Percentiles rank a stretch among this genome's conserved stretches.
These are phyloP conservation scores for Trapa incisa DNA, from an alignment of 345 rosid genomes.

Conservation along the genomic window DNA sequence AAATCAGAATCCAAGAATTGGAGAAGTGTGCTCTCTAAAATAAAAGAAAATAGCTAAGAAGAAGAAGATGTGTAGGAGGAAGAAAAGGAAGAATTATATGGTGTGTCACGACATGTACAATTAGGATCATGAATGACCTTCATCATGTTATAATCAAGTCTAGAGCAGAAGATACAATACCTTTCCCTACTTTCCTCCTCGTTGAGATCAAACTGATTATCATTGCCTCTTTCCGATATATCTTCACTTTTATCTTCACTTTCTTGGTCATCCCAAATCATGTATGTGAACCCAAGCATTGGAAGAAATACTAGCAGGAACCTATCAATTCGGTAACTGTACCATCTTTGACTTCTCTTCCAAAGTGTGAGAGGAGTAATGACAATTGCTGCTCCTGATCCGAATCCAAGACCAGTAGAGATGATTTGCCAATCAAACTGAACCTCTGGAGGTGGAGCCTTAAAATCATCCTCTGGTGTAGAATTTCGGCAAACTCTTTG, in stretches of 20 bases:
- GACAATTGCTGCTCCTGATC: constrained; percentile 32
- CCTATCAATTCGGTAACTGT: constrained; percentile 23
- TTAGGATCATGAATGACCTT: constrained; percentile 31
- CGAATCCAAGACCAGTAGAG: constrained; percentile 36
- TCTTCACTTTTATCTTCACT: constrained; percentile 17
- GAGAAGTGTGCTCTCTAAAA: too few relatives aligned
- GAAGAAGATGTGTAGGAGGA: constrained; percentile 24
- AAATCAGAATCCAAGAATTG: neutral
- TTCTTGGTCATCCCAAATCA: constrained; percentile 17
- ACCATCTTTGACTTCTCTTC: constrained; percentile 19
- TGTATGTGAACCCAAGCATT: constrained; percentile 27
- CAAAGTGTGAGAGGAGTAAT: constrained; percentile 29
- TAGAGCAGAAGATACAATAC: constrained; percentile 57
- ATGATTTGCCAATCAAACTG: constrained; percentile 34
- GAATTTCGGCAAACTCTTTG: neutral
- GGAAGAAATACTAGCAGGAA: constrained; percentile 32
- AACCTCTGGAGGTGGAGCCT: neutral
- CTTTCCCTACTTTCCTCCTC: constrained; percentile 17
- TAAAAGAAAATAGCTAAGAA: constrained; percentile 10
- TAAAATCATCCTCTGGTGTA: neutral
- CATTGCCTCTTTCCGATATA: neutral
- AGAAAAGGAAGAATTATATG: constrained; percentile 27
- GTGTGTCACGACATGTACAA: constrained; percentile 36
- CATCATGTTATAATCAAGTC: constrained; percentile 32
- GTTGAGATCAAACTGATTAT: constrained; percentile 2